Evolutionary conservation across 305 asterid genomes (phyloP).

Genomic region (Fraxinus sp.): DNA sequence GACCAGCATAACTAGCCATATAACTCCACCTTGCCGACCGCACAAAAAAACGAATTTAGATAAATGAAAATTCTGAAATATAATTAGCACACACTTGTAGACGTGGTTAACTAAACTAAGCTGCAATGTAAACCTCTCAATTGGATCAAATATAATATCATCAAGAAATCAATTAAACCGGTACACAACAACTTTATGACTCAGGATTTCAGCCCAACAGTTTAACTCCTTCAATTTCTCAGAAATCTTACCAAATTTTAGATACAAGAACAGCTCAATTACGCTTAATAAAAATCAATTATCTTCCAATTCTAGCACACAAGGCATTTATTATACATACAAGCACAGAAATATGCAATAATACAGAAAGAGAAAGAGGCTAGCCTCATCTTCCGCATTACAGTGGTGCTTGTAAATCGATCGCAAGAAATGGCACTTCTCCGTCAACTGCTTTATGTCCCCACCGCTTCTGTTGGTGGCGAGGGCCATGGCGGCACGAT

Average conservation of each 20-base stretch:
- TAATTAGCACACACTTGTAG: background rate
- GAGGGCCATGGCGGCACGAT: slow-evolving; percentile 66
- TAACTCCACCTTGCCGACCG: background rate
- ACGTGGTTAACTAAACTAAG: background rate
- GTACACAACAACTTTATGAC: background rate
- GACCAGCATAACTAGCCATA: background rate
- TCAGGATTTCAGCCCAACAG: background rate
- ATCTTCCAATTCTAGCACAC: background rate
- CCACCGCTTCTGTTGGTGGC: slow-evolving; percentile 60
- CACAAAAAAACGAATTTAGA: background rate
- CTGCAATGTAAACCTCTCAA: background rate
- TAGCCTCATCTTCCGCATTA: slow-evolving; percentile 97
- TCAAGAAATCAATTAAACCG: background rate
- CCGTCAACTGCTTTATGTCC: slow-evolving; percentile 63
- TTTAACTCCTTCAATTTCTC: background rate
- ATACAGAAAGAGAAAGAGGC: background rate
- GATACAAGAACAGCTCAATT: background rate
- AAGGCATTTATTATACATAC: background rate
- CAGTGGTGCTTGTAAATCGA: slow-evolving; percentile 93
- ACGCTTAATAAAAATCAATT: background rate
- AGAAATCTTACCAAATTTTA: background rate
- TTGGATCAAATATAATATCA: background rate
- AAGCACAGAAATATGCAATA: slow-evolving; percentile 14
- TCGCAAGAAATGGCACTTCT: slow-evolving; percentile 67
- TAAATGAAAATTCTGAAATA: background rate